These are phyloP conservation scores for Brassica cretica DNA, from an alignment of 345 rosid genomes.

Conservation along the genomic window DNA sequence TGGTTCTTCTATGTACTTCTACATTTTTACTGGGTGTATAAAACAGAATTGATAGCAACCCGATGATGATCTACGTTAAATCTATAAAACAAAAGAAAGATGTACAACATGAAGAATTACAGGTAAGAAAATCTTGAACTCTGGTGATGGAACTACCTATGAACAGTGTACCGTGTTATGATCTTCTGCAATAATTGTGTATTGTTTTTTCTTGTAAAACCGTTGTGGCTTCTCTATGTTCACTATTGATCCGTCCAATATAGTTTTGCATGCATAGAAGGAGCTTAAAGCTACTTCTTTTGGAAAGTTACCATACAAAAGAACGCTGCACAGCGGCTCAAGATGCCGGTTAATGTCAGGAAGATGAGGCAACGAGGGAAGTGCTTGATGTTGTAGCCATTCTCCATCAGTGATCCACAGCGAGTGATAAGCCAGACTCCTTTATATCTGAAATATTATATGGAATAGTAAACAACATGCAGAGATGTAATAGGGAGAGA, in stretches of 20 bases:
- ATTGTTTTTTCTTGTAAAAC: conserved; percentile 19
- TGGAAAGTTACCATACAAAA: conserved; percentile 62
- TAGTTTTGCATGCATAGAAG: conserved; percentile 26
- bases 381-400: conserved; percentile 65
- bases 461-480: conserved; percentile 16
- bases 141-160: conserved; percentile 32
- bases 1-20: conserved; percentile 27
- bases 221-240: conserved; percentile 13
- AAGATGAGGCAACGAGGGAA: conserved; percentile 58
- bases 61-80: conserved; percentile 23
- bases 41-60: conserved; percentile 5
- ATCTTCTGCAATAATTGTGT: conserved; percentile 24
- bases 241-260: conserved; percentile 17
- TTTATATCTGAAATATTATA: conserved; percentile 56
- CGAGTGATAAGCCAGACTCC: conserved; percentile 96
- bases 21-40: conserved; percentile 28
- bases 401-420: conserved; percentile 72
- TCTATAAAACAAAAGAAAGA: conserved; percentile 23
- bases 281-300: conserved; percentile 49
- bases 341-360: conserved; percentile 59
- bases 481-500: not conserved
- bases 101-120: conserved; percentile 36
- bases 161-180: conserved; percentile 15
- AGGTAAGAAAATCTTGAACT: conserved; percentile 17
- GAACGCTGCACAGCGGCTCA: conserved; percentile 62